These are phyloP conservation scores for Colletotrichum paranaense DNA, from an alignment of 2,329 filamentous ascomycete genomes.

Conservation along the genomic window DNA sequence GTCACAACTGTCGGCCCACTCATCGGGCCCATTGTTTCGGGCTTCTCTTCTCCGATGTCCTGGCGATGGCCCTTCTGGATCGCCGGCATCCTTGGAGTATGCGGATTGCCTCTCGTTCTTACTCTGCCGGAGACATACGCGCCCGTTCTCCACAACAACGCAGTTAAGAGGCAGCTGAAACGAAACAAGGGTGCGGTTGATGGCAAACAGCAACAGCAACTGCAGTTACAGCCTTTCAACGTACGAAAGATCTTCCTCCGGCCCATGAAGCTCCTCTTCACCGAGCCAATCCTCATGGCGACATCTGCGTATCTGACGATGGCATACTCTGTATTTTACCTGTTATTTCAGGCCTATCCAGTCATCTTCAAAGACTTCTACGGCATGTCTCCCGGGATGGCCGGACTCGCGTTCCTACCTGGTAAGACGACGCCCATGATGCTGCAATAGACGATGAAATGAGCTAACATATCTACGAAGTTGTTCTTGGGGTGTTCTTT, in stretches of 20 bases:
- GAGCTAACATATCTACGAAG: conserved; percentile 28
- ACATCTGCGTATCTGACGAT: conserved; percentile 62
- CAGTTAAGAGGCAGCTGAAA: conserved; percentile 59
- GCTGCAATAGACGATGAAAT: conserved; percentile 41
- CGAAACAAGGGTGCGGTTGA: conserved; percentile 56
- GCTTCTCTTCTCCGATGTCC: conserved; percentile 58
- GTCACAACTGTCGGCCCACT: conserved; percentile 50
- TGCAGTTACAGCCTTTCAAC: conserved; percentile 48
- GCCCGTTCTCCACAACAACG: conserved; percentile 61
- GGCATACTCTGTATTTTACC: conserved; percentile 63
- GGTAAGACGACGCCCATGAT: conserved; percentile 48
- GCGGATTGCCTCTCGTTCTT: conserved; percentile 47
- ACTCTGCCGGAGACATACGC: conserved; percentile 59
- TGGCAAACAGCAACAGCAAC: conserved; percentile 44
- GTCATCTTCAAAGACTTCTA: conserved; percentile 59
- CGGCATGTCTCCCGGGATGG: conserved; percentile 57
- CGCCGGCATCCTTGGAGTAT: conserved; percentile 43
- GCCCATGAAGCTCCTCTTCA: conserved; percentile 59
- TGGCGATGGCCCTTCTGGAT: conserved; percentile 56
- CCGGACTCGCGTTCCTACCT: conserved; percentile 59
- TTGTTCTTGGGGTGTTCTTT: conserved; percentile 36
- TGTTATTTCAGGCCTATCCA: conserved; percentile 63
- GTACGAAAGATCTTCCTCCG: conserved; percentile 60
- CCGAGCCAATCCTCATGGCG: conserved; percentile 61
- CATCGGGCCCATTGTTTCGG: conserved; percentile 63